Conservation (phyloP, 1,139 yeast genomes). For the Tardiomyces digboiensis region DNA sequence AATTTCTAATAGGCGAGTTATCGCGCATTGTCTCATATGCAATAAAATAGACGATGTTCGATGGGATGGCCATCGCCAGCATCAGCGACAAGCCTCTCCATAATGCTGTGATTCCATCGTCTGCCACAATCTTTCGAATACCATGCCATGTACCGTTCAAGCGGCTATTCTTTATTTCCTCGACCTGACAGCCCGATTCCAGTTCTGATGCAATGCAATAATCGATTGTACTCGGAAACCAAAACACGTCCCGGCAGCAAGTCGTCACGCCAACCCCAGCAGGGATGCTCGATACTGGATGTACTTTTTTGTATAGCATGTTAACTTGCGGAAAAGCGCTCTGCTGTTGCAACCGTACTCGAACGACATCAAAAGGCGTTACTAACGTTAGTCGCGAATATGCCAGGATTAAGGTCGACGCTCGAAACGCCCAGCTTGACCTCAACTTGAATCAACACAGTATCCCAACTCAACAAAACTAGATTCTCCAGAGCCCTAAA, state of each 20-base stretch:
- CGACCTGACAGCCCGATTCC: conserved; percentile 26
- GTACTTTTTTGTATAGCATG: conserved; percentile 11
- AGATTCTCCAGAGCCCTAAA: neutral
- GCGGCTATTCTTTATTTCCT: conserved; percentile 24
- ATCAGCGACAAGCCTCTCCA: conserved; percentile 90
- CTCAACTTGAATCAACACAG: no score
- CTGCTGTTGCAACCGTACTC: conserved; percentile 88
- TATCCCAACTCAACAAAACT: no score
- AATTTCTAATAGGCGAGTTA: conserved; percentile 44
- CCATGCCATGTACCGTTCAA: conserved; percentile 64
- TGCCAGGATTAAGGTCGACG: no score
- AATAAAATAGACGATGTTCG: conserved; percentile 88
- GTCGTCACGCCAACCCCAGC: conserved; percentile 25
- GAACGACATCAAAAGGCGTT: conserved; percentile 90
- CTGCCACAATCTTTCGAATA: conserved; percentile 47
- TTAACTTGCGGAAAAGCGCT: conserved; percentile 28
- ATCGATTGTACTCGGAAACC: conserved; percentile 30
- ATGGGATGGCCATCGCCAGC: conserved; percentile 82
- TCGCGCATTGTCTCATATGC: conserved; percentile 87
- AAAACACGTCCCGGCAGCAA: conserved; percentile 32
- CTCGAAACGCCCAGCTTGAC: no score
- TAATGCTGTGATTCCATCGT: conserved; percentile 68
- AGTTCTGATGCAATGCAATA: conserved; percentile 31
- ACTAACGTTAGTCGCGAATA: conserved; percentile 36
- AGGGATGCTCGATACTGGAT: conserved; percentile 18